Base-by-base conservation (phyloP, 2,329 filamentous ascomycete species). In the Arthrobotrys pseudoclavata region DNA sequence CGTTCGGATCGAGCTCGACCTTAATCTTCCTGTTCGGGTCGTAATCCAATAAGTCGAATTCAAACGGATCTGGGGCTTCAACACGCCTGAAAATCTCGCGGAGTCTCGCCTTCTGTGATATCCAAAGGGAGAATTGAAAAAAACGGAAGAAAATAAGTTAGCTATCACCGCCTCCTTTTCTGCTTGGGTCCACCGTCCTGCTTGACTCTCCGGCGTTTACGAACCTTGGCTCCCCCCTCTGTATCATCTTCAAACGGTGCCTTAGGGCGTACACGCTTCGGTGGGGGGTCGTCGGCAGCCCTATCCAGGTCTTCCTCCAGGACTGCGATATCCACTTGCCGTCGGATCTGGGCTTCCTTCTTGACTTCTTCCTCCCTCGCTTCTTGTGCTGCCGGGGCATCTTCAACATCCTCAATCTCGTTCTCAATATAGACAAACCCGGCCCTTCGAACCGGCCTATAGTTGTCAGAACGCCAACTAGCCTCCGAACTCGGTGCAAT, bases 401-500 rank as follows among this genome's bases (percentile, higher is more conserved):
- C 85, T 15, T 87, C 85, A 15, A 85, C 85, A 4, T 85, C 82
- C 10, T 86, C 84, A 13, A 83, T 82, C 10, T 85, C 84, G 42
- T 84, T 81, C 13, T 83, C 83, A 77, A 29, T 88, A 86, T 55
- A 88, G 85, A 24, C 90, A 84, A 26, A 87, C 88, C 75, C 89
- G 86, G 55, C 89, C 88, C 52, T 89, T 88, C 22, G 83, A 82
- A 10, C 86, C 83, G 68, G 86, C 85, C 6, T 85, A 83, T 10
- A 84, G 83, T 29, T 85, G 84, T 80, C 88, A 87, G 45, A 75
- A 12, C 76, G 69, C 69, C 72, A 77, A 7, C 10, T 87, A 81
- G 94, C 93, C 83, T 97, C 93, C 80, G 97, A 92, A 81, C 98
- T 96, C 55, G 89, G 87, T 1, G 92, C 91, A 37, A 98, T 86